Evolutionary conservation across 306 rosid genomes (phyloP).

Genomic region (Malus fusca): DNA sequence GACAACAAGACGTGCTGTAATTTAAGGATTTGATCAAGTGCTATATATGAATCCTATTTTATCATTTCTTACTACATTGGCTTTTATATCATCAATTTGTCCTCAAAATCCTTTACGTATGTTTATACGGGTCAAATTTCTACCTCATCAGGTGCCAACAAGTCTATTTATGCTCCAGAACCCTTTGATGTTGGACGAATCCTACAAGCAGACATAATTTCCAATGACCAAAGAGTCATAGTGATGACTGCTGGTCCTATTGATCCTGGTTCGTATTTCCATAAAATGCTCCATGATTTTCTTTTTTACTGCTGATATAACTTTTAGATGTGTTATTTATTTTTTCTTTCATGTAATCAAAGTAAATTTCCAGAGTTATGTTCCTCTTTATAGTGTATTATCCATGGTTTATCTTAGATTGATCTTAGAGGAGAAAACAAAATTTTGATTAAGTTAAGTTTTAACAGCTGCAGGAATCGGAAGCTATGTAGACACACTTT

Average conservation of each 20-base stretch:
- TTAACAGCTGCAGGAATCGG: constrained; percentile 67
- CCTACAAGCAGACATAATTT: constrained; percentile 68
- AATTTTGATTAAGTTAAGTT: constrained; percentile 27
- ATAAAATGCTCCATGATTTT: background rate
- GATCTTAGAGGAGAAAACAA: constrained; percentile 17
- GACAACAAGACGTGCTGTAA: background rate
- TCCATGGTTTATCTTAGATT: background rate
- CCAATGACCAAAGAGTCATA: constrained; percentile 49
- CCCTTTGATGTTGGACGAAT: constrained; percentile 89
- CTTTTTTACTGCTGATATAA: background rate
- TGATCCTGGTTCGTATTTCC: constrained; percentile 63
- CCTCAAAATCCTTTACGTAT: background rate
- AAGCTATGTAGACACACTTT: constrained; percentile 63
- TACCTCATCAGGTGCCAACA: constrained; percentile 55
- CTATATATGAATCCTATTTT: background rate
- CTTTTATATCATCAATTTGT: background rate
- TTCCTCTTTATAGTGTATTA: background rate
- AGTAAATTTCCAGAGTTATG: background rate
- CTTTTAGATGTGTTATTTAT: background rate
- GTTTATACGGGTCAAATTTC: background rate
- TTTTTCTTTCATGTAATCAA: background rate
- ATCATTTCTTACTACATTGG: background rate
- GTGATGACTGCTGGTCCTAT: constrained; percentile 59
- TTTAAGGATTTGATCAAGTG: background rate
- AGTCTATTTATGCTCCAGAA: constrained; percentile 70